phyloP scores from a whole-genome alignment of 2,329 filamentous ascomycete species.

The Lasiodiplodia sp. region DNA sequence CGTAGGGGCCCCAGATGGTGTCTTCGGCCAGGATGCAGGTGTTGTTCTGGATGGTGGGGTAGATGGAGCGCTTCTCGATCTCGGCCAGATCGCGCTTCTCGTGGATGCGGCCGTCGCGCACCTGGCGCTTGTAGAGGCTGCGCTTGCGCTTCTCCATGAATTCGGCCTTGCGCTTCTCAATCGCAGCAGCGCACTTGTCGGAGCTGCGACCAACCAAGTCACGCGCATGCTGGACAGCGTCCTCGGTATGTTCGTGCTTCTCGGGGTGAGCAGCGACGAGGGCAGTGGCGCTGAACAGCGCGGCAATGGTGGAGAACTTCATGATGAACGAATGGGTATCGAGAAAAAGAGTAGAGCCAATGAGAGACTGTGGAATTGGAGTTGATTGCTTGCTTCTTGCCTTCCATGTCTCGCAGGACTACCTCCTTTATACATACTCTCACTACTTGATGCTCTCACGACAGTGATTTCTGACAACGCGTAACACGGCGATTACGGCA shows the following conservation, averaged over 20 bases:
- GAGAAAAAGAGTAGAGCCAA: neutral
- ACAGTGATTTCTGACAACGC: neutral
- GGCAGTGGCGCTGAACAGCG: constrained; percentile 10
- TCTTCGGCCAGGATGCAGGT: constrained; percentile 45
- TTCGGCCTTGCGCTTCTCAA: constrained; percentile 9
- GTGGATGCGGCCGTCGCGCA: constrained; percentile 5
- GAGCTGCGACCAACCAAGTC: neutral
- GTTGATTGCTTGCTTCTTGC: neutral
- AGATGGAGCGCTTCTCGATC: constrained; percentile 14
- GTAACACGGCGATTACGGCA: neutral
- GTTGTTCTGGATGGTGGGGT: constrained; percentile 35
- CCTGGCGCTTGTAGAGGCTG: constrained; percentile 20
- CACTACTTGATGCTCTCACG: neutral
- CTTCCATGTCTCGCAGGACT: neutral
- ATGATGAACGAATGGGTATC: neutral
- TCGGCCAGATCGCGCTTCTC: constrained; percentile 15
- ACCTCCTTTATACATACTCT: neutral
- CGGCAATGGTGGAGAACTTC: constrained; percentile 9
- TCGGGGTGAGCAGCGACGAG: constrained; percentile 18
- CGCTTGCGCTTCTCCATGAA: constrained; percentile 11
- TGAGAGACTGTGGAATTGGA: neutral
- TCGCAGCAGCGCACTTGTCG: constrained; percentile 13
- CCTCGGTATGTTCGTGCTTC: constrained; percentile 16
- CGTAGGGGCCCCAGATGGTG: constrained; percentile 40
- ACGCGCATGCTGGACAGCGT: neutral